Evolutionary conservation across 768 basidiomycete genomes (phyloP).

Genomic region (Tephrocybe sp.): DNA sequence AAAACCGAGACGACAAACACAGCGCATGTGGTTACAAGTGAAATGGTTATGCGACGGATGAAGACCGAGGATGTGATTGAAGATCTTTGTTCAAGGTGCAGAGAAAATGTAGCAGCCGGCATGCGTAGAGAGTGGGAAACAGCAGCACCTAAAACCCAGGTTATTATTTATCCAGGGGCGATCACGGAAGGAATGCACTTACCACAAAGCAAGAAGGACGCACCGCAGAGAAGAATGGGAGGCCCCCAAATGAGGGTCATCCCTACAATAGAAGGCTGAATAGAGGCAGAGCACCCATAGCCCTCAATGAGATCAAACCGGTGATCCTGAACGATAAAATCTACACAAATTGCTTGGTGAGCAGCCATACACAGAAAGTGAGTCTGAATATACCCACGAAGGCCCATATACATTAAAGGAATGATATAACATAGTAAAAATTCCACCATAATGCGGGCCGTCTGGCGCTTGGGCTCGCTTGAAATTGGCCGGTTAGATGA

Average conservation of each 20-base stretch:
- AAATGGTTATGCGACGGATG: conserved; percentile 52
- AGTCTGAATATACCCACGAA: conserved; percentile 43
- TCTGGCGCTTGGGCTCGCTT: conserved; percentile 30
- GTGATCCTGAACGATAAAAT: conserved; percentile 55
- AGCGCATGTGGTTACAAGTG: conserved; percentile 38
- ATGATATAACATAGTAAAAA: conserved; percentile 46
- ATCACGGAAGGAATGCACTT: conserved; percentile 13
- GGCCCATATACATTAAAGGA: conserved; percentile 54
- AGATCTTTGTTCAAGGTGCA: conserved; percentile 37
- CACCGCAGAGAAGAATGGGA: conserved; percentile 38
- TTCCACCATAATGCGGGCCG: conserved; percentile 43
- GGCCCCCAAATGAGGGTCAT: conserved; percentile 44
- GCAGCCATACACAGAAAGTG: background rate
- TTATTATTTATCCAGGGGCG: too few relatives aligned
- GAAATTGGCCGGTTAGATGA: conserved; percentile 42
- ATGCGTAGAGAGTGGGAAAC: conserved; percentile 29
- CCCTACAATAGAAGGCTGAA: conserved; percentile 39
- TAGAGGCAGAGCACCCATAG: conserved; percentile 50
- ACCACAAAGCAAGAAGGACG: conserved; percentile 43
- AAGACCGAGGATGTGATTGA: conserved; percentile 46
- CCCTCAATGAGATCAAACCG: conserved; percentile 61
- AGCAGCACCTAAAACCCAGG: conserved; percentile 15
- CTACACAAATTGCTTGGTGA: conserved; percentile 27
- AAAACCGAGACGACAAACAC: conserved; percentile 39
- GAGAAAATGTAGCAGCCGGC: conserved; percentile 23